Conservation (phyloP, 345 rosid species). For the Ceriops zippeliana region DNA sequence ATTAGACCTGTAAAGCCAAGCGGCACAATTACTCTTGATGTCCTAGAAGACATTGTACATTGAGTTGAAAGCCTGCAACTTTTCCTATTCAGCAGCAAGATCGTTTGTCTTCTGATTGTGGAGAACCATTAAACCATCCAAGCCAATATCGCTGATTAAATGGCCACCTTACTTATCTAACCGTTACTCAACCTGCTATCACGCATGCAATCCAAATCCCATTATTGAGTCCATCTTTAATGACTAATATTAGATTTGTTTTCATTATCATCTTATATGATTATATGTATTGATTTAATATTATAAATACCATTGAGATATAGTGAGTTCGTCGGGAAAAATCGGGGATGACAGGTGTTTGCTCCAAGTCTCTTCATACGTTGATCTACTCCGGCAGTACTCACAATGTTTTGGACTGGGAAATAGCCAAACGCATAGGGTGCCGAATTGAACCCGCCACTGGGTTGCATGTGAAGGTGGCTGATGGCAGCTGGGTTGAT, state of each 20-base stretch:
- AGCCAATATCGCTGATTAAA: background rate
- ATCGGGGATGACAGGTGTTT: too few species aligned
- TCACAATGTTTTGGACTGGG: background rate
- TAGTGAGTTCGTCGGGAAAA: too few species aligned
- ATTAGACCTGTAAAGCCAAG: background rate
- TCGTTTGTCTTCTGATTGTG: background rate
- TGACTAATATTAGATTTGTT: too few species aligned
- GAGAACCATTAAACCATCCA: background rate
- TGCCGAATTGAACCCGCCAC: background rate
- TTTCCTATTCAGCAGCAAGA: background rate
- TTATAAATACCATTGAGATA: too few species aligned
- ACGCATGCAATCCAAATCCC: background rate
- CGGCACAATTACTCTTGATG: background rate
- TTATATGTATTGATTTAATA: too few species aligned
- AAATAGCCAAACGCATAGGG: rapidly evolving
- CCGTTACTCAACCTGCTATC: background rate
- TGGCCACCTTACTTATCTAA: background rate
- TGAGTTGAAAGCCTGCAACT: background rate
- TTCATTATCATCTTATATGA: too few species aligned
- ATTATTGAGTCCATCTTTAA: too few species aligned
- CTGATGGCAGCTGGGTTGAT: background rate
- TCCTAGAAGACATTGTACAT: background rate
- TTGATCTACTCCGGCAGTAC: background rate
- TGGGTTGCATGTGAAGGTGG: background rate
- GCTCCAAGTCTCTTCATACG: background rate